Evolutionary conservation across 257 asterid species (phyloP).

Genomic region (Solanum pennellii): DNA sequence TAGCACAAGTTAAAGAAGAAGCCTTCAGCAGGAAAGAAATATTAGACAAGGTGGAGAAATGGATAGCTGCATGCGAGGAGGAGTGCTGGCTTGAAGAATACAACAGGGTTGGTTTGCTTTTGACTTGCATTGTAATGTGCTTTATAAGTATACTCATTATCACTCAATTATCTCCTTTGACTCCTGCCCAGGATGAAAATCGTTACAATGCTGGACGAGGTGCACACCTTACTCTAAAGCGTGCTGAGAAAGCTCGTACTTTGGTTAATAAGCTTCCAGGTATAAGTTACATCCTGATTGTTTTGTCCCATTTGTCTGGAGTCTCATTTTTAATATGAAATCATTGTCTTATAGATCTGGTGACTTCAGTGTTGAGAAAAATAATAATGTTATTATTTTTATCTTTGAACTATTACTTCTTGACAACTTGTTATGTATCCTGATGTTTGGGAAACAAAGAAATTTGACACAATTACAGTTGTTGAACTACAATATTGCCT

Average conservation of each 20-base stretch:
- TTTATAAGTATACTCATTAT: conserved; percentile 1
- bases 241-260: conserved; percentile 97
- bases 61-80: conserved; percentile 93
- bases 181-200: conserved; percentile 62
- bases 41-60: conserved; percentile 93
- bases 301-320: background rate
- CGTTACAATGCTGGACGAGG: conserved; percentile 97
- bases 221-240: conserved; percentile 89
- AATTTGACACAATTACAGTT: background rate
- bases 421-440: background rate
- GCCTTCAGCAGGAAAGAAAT: conserved; percentile 87
- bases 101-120: conserved; percentile 55
- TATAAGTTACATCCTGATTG: conserved; percentile 9
- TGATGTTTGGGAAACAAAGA: background rate
- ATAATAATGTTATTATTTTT: background rate
- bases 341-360: background rate
- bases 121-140: background rate
- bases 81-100: conserved; percentile 99
- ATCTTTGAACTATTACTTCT: background rate
- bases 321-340: background rate
- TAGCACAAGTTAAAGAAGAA: conserved; percentile 79
- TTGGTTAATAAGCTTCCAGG: conserved; percentile 90
- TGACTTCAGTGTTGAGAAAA: background rate
- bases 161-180: background rate
- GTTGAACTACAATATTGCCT: background rate